Evolutionary conservation across 768 basidiomycete genomes (phyloP), one percentile per base, ranked within the genome.

Genomic region (Grammothele lineata): DNA sequence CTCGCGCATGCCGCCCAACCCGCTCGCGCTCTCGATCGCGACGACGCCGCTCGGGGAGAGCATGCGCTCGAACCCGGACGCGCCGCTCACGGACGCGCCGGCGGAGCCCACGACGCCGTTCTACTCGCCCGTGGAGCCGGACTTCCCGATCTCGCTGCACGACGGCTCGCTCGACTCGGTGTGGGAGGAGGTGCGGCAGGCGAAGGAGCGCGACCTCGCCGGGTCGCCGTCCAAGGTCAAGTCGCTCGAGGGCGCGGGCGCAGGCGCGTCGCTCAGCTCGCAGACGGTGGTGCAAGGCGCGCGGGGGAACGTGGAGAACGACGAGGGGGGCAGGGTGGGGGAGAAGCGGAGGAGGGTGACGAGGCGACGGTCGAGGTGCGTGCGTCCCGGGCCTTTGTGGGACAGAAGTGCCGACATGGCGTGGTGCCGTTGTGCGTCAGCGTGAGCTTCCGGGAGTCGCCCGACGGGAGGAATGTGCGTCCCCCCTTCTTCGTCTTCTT

Each of bases 181-280:
- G n/a, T 87, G 85, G 85, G 74, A 68, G 47, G 72, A 75, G 45
- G 74, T 87, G 43, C 75, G 83, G 37, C 74, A 76, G 61, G 71
- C 76, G 64, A 87, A 87, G 63, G 79, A 78, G 40, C 73, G 70
- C 53, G 75, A 75, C 55, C 81, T 87, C 73, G 82, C 81, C 35
- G 79, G 79, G 55, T 75, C 81, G 56, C 78, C 78, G 42, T 75
- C 80, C 24, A 87, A 87, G 63, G 81, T 87, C 37, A 77, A 80
- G 62, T 87, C 84, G 18, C 71, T 87, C 18, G 83, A 82, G 59
- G 53, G 72, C 68, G 39, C 50, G 47, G 47, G 21, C 44, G 37
- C 18, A 44, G 42, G n/a, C 39, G 37, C 8, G 15, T 36, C n/a
- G n/a, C 8, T 30, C 8, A 7, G 8, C 5, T 24, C 44, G 8